Base-by-base conservation (phyloP, 1,139 yeast genomes). In the Debaryomycetaceae sp. region DNA sequence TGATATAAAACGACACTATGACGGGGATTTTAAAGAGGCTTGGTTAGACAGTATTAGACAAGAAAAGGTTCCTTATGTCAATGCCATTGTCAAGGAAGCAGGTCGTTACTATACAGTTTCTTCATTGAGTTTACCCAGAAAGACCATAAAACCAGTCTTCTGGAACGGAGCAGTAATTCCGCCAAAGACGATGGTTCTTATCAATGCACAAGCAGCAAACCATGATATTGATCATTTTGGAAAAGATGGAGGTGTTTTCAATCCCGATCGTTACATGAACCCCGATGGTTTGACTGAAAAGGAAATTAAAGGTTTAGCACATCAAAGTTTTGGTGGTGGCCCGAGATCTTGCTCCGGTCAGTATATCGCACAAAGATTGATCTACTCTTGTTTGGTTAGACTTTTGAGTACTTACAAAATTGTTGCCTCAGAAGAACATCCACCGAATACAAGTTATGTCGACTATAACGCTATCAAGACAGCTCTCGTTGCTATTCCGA, bases 271-370 rank as follows among this genome's bases (percentile, higher is more conserved):
- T n/a, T 38, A 38, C 31, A 37, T 38, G 41, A 22, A 38, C 14
- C 35, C 37, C 11, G 35, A 31, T 36, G 40, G 40, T 8, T 36
- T 38, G 30, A 35, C 16, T 9, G 41, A 38, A 32, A 38, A 36
- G 22, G 40, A 37, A 19, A 38, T 38, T 1, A 38, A 38, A 31
- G 41, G 41, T n/a, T 34, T 38, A 13, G 40, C 41, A 8, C 41
- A 38, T 36, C 39, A 36, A 30, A 38, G 41, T 31, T 38, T 38
- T 30, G 41, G 41, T 11, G 41, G 39, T 17, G 41, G 41, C n/a
- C 39, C 41, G 16, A 38, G 41, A 19, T 38, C 41, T n/a, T 38
- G 41, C 26, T 38, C 41, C 13, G 41, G 41, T 16, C 41, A 38
- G 17, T 38, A 38, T 15, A 38, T 38, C 31, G 41, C 41, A 4